Base-by-base conservation (phyloP, 1,284 basidiomycete species). In the Apiotrichum gracile region DNA sequence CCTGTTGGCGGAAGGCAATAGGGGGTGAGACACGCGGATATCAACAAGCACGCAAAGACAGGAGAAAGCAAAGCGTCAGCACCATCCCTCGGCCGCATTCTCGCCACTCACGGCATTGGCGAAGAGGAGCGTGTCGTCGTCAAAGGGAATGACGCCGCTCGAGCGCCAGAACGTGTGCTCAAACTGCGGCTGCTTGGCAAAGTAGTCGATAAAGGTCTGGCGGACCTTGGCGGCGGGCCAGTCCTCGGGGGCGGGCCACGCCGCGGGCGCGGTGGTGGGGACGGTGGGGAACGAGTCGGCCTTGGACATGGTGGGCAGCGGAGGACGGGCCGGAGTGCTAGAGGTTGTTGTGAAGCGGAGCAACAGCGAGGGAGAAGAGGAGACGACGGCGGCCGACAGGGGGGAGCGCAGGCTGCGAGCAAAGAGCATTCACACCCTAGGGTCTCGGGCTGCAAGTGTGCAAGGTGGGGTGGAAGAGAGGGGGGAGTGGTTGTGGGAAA, bases 81-180 rank as follows among this genome's bases (percentile, higher is more conserved):
- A 13, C 14, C 10, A 8, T 25, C 27, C n/a, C 31, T n/a, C 7
- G 31, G 3, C 16, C 19, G 8, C 41, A 44, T 12, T 5, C 13
- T 21, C 4, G 3, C 6, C 58, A 77, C 69, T 77, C 73, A 76
- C 74, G 61, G 94, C 94, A 79, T 98, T 98, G 62, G 93, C 91
- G 68, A 98, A 98, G 58, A 98, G 84, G 39, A 98, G 81, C 8
- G 94, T 97, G 4, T 96, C 91, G 75, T 94, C 91, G 62, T 98
- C 94, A 75, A 92, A 97, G 1, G 94, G 94, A 63, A 98, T 89
- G 43, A 91, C 94, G 14, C 89, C 83, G 7, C 89, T 92, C 41
- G 90, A 94, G n/a, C 87, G 87, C 55, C 93, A 90, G 73, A 91
- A 96, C 34, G 87, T 87, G 76, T 98, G 96, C 60, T 82, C 80